Base-by-base conservation (phyloP, 805 yeast species). In the Starmerella vaccinii region DNA sequence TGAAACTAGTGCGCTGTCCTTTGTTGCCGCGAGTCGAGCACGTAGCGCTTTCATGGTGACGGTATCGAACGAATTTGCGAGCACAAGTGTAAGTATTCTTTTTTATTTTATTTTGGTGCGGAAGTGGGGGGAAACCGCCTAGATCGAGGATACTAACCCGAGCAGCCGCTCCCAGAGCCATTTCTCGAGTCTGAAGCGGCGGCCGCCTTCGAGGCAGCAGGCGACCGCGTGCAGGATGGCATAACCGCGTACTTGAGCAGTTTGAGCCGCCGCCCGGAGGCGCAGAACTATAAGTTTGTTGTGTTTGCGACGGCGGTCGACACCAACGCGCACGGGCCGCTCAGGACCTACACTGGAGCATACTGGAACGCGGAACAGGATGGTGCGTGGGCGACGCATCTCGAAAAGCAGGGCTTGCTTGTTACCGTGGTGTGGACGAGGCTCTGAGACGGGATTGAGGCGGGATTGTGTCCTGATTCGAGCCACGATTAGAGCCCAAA, bases 311-410 rank as follows among this genome's bases (percentile, higher is more conserved):
- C 56, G 7, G 23, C 41, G 19, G 18, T 57, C 6, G 58, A 51
- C 23, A 37, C 45, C 3, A 30, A 38, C 7, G 32, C 59, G 2
- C 39, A 29, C 4, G 60, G 60, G 10, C 56, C 61, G 6, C 19
- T 57, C 30, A 37, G 43, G 23, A 49, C 59, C 3, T 51, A 18
- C 34, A 46, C 50, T 1, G 64, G 62, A 1, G 64, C 61, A 21
- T 57, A 30, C 42, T 61, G 64, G 64, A 56, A 60, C 44, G 45
- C 56, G 5, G 48, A 49, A 18, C 58, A 53, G n/a, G 64, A 61
- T 47, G 64, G 64, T 10, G 43, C 55, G 7, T 57, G 55, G 57
- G 50, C 54, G n/a, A 27, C 40, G 23, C 40, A 46, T 24, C 51
- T 55, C 19, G 49, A 29, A 7, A 19, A 35, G 24, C 45, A 5